Percentiles rank a stretch among this genome's conserved stretches.
Conservation (phyloP, 1,139 yeast genomes). For the Pichia sp. region DNA sequence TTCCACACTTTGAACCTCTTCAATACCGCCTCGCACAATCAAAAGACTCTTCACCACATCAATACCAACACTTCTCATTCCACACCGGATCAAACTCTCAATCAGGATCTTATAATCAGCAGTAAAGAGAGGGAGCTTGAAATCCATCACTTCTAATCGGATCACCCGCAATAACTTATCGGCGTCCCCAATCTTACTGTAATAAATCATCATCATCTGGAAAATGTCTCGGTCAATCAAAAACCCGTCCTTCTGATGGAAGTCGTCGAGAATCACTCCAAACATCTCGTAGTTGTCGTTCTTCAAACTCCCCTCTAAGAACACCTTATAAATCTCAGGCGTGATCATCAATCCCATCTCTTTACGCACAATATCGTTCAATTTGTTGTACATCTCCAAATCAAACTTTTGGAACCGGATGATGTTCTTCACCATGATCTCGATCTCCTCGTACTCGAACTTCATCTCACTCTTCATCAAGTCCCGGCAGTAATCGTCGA, state of each 20-base stretch:
- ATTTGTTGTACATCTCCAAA: slow-evolving; percentile 12
- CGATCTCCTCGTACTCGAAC: slow-evolving; percentile 9
- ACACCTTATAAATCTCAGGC: slow-evolving; percentile 20
- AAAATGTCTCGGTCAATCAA: slow-evolving; percentile 23
- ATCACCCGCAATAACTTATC: slow-evolving; percentile 20
- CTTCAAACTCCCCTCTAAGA: slow-evolving; percentile 21
- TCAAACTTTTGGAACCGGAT: slow-evolving; percentile 14
- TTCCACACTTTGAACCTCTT: slow-evolving; percentile 7
- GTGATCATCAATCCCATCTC: slow-evolving; percentile 15
- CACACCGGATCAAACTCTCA: slow-evolving; percentile 19
- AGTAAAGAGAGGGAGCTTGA: slow-evolving; percentile 18
- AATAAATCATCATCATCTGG: slow-evolving; percentile 19
- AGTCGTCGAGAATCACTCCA: slow-evolving; percentile 20
- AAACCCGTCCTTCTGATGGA: slow-evolving; percentile 13
- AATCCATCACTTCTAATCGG: slow-evolving; percentile 18
- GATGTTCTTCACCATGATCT: slow-evolving; percentile 6
- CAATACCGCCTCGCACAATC: slow-evolving; percentile 15
- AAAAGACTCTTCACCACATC: slow-evolving; percentile 23
- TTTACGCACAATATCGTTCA: slow-evolving; percentile 14
- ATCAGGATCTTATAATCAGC: slow-evolving; percentile 21
- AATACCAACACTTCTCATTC: slow-evolving; percentile 18
- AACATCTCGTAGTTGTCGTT: slow-evolving; percentile 19
- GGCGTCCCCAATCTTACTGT: slow-evolving; percentile 16
- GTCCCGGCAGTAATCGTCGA: slow-evolving; percentile 12
- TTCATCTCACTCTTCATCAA: slow-evolving; percentile 5